phyloP scores from a whole-genome alignment of 208 protist species.

The Leishmania mexicana region DNA sequence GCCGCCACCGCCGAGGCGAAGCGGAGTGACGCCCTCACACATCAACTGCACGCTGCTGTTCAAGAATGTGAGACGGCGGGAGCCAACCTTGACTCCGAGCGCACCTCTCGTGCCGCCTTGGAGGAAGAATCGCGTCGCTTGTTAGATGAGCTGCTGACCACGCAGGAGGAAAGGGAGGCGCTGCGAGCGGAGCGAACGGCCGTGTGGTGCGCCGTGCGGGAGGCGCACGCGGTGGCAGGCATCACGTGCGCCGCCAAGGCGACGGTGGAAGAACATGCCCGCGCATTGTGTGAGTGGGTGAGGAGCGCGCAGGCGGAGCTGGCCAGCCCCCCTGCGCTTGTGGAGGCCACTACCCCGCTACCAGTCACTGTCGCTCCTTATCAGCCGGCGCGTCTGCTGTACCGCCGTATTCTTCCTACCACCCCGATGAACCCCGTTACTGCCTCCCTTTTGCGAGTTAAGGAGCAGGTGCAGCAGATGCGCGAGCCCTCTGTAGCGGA shows the following conservation, averaged over 20 bases:
- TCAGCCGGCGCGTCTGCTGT: slow-evolving; percentile 11
- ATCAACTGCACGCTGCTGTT: slow-evolving; percentile 1
- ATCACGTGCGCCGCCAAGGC: background rate
- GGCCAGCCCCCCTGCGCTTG: background rate
- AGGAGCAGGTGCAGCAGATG: slow-evolving; percentile 52
- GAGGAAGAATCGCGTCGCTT: slow-evolving; percentile 16
- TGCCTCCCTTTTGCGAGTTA: slow-evolving; percentile 53
- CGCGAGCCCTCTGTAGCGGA: slow-evolving; percentile 28
- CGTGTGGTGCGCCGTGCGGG: slow-evolving; percentile 10
- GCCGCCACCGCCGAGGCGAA: background rate
- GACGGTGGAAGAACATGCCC: slow-evolving; percentile 23
- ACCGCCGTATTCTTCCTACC: slow-evolving; percentile 41
- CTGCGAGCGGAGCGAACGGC: slow-evolving; percentile 17
- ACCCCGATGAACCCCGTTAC: slow-evolving; percentile 41
- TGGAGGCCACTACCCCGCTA: background rate
- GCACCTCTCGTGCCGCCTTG: slow-evolving; percentile 4
- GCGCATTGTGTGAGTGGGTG: slow-evolving; percentile 13
- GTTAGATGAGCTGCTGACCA: slow-evolving; percentile 3
- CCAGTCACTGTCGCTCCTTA: background rate
- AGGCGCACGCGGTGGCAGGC: slow-evolving; percentile 3
- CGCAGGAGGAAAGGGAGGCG: slow-evolving; percentile 9
- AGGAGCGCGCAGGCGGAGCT: slow-evolving; percentile 5
- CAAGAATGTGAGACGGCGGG: slow-evolving; percentile 7
- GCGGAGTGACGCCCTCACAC: slow-evolving; percentile 1
- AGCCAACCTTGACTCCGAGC: slow-evolving; percentile 8